Evolutionary conservation across 176 grass and related monocot genomes (phyloP).

Genomic region (Eleusine indica): DNA sequence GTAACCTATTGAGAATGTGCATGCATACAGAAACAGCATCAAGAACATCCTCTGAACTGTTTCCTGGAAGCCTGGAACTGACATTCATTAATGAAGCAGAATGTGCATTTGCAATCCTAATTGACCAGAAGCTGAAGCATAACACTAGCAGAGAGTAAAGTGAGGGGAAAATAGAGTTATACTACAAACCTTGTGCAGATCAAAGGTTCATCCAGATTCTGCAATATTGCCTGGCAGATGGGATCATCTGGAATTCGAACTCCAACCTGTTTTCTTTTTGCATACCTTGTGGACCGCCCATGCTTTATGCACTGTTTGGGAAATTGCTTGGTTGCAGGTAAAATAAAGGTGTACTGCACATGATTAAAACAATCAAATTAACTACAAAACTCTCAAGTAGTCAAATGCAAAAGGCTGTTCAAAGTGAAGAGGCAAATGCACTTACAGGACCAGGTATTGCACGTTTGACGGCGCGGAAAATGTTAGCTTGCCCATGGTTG

Average conservation of each 20-base stretch:
- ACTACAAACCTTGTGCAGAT: conserved; percentile 80
- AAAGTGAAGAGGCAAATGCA: conserved; percentile 28
- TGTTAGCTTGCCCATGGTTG: conserved; percentile 73
- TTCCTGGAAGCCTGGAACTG: not conserved
- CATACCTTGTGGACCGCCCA: conserved; percentile 70
- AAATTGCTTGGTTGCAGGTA: conserved; percentile 81
- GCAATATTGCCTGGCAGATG: conserved; percentile 84
- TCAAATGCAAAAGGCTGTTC: not conserved
- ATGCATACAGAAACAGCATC: conserved; percentile 7
- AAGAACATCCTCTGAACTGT: not conserved
- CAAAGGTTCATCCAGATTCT: conserved; percentile 84
- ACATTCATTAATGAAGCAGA: not conserved
- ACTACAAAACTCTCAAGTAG: conserved; percentile 28
- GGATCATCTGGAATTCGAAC: conserved; percentile 83
- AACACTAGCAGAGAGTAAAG: conserved; percentile 19
- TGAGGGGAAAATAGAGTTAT: conserved; percentile 4
- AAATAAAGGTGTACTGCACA: conserved; percentile 94
- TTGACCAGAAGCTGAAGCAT: not conserved
- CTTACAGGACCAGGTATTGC: conserved; percentile 94
- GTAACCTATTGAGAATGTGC: conserved; percentile 5
- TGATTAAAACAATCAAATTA: conserved; percentile 38
- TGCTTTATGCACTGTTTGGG: conserved; percentile 84
- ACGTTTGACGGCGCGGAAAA: conserved; percentile 80
- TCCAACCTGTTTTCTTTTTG: conserved; percentile 82
- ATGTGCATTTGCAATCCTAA: conserved; percentile 16